These are phyloP conservation scores for Malassezia obtusa DNA, from an alignment of 1,284 basidiomycete species.

Conservation along the genomic window DNA sequence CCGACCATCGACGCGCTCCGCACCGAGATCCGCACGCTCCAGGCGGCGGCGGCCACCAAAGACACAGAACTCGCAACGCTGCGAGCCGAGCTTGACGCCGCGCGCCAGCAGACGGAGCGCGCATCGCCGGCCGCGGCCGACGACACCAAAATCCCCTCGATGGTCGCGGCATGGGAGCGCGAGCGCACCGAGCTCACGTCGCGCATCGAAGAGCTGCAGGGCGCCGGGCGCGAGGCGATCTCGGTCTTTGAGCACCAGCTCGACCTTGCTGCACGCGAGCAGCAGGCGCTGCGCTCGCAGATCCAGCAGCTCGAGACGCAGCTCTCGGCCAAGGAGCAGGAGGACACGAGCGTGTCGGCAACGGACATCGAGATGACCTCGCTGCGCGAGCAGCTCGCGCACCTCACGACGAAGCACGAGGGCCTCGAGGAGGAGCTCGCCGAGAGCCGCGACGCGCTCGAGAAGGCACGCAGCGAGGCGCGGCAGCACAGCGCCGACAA, in stretches of 20 bases:
- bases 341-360: constrained; percentile 55
- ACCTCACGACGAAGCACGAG: constrained; percentile 67
- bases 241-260: constrained; percentile 25
- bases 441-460: constrained; percentile 52
- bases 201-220: constrained; percentile 69
- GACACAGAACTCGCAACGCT: neutral
- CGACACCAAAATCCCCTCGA: constrained; percentile 22
- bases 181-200: constrained; percentile 23
- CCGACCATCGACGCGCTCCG: neutral
- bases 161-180: constrained; percentile 33
- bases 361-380: constrained; percentile 87
- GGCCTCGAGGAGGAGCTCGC: constrained; percentile 75
- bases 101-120: neutral
- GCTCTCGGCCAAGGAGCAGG: constrained; percentile 22
- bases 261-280: constrained; percentile 21
- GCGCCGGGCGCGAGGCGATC: constrained; percentile 63
- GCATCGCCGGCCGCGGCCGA: neutral
- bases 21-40: constrained; percentile 10
- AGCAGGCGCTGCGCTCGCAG: constrained; percentile 15
- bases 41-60: neutral
- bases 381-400: constrained; percentile 72
- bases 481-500: neutral
- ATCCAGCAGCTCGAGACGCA: constrained; percentile 15
- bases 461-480: neutral
- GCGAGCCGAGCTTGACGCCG: neutral